Base-by-base conservation (phyloP, 2,329 filamentous ascomycete genomes). In the Curvularia eragrostidis region DNA sequence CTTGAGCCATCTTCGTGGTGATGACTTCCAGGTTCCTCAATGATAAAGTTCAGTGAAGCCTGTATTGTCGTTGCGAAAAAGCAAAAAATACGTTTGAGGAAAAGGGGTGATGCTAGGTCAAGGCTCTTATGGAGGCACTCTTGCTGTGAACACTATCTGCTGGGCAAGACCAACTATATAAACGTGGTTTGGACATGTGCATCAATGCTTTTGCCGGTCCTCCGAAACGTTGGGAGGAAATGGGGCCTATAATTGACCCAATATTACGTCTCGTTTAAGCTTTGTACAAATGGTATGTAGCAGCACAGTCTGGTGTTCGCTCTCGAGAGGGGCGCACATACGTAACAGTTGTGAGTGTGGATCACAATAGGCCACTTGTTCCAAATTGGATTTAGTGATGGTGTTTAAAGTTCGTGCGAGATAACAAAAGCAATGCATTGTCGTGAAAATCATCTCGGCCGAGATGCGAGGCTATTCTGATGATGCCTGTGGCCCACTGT, bases 371-470 rank as follows among this genome's bases (percentile, higher is more conserved):
- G 13, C 13, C 5, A n/a, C 23, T 28, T 15, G n/a, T 34, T n/a
- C 7, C 9, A n/a, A 15, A 3, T 10, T 10, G 7, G 8, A 36
- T 9, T 42, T 15, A 23, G 43, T 21, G 41, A 26, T 48, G 47
- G 10, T 23, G 52, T 19, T 30, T 6, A 24, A 26, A 49, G 52
- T 54, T n/a, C 26, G 19, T 19, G 32, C 41, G 41, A 36, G 15
- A 48, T 54, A 43, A 54, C 36, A 44, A 36, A 54, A 44, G 26
- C 26, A 34, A 18, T 30, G 26, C 13, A 54, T 19, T 44, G 36
- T 28, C 42, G 44, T 26, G 44, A 36, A 28, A n/a, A 48, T 54
- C 44, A 49, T 34, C 44, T 54, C 52, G 52, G 52, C 52, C 52
- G 44, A 54, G 19, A 24, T 9, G 26, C 9, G 18, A 15, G 26